These are phyloP conservation scores for Globisporangium irregulare DNA, from an alignment of 352 stramenopile genomes.

Conservation along the genomic window DNA sequence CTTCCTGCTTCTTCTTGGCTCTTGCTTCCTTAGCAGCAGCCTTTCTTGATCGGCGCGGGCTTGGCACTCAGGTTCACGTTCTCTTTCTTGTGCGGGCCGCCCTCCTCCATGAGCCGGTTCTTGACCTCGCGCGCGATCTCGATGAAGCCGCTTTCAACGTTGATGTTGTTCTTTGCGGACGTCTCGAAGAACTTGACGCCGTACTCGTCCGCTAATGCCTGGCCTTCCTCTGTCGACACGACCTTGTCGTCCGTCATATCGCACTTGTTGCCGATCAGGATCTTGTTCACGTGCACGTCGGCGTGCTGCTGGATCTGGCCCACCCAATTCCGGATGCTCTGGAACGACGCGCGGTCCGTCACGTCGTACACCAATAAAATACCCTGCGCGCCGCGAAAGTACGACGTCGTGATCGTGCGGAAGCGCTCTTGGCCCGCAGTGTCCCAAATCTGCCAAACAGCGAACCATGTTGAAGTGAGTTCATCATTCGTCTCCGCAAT, in stretches of 20 bases:
- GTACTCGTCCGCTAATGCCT: conserved; percentile 93
- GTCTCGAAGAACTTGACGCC: conserved; percentile 96
- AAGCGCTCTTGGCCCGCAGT: conserved; percentile 99
- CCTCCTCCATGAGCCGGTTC: conserved; percentile 88
- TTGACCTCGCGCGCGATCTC: conserved; percentile 88
- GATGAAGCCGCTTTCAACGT: conserved; percentile 91
- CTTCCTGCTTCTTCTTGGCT: neutral
- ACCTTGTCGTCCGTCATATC: conserved; percentile 98
- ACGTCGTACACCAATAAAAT: conserved; percentile 99
- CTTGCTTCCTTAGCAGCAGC: conserved; percentile 67
- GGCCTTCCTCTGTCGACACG: conserved; percentile 93
- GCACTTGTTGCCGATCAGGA: conserved; percentile 99
- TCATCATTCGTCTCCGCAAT: neutral
- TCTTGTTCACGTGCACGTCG: conserved; percentile 99
- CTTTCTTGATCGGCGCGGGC: conserved; percentile 72
- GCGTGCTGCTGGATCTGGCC: conserved; percentile 97
- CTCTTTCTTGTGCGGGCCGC: conserved; percentile 83
- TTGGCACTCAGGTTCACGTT: conserved; percentile 81
- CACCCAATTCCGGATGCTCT: conserved; percentile 98
- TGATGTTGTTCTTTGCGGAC: conserved; percentile 95
- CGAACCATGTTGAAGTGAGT: neutral
- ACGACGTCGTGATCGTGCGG: conserved; percentile 98
- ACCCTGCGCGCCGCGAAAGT: conserved; percentile 98
- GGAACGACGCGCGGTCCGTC: conserved; percentile 96
- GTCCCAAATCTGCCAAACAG: conserved; percentile 92